A percentile compares a stretch with the other conserved stretches of the same genome.
Evolutionary conservation across 1,139 yeast genomes (phyloP).

Genomic region (Suhomyces maxii): DNA sequence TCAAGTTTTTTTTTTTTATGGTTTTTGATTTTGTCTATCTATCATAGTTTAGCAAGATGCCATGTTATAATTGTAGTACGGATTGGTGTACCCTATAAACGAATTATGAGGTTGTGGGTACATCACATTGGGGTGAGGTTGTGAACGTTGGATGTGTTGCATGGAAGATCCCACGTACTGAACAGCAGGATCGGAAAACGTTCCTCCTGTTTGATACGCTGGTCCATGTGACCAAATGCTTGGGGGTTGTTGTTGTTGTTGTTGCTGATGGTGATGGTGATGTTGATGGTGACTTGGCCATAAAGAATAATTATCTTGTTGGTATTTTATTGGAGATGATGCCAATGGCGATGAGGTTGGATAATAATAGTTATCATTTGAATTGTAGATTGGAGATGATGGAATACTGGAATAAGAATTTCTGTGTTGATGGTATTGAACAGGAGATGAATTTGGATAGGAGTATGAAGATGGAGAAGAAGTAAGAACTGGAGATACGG

Average conservation of each 20-base stretch:
- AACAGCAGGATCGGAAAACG: conserved; percentile 13
- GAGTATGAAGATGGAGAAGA: conserved; percentile 15
- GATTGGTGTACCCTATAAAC: conserved; percentile 42
- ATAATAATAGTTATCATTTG: conserved; percentile 14
- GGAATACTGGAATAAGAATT: conserved; percentile 20
- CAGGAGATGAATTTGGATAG: conserved; percentile 24
- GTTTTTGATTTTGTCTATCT: conserved; percentile 1
- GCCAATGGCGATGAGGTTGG: conserved; percentile 15
- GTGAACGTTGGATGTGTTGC: conserved; percentile 9
- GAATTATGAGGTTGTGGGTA: conserved; percentile 14
- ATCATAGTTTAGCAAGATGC: conserved; percentile 27
- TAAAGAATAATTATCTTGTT: conserved; percentile 5
- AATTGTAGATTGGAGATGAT: conserved; percentile 26
- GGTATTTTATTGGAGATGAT: conserved; percentile 14
- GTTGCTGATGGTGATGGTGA: conserved; percentile 3
- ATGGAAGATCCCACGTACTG: conserved; percentile 13
- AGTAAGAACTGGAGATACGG: conserved; percentile 11
- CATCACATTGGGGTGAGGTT: conserved; percentile 7
- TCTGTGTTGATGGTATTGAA: conserved; percentile 11
- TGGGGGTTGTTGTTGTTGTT: conserved; percentile 5
- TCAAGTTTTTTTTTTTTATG: conserved; percentile 1
- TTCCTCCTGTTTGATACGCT: conserved; percentile 3
- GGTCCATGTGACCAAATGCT: conserved; percentile 15
- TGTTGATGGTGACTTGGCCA: conserved; percentile 3
- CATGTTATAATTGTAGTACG: conserved; percentile 38